Evolutionary conservation across 305 asterid genomes (phyloP), one percentile per base, ranked within the genome.

Genomic region (Andrographis paniculata): DNA sequence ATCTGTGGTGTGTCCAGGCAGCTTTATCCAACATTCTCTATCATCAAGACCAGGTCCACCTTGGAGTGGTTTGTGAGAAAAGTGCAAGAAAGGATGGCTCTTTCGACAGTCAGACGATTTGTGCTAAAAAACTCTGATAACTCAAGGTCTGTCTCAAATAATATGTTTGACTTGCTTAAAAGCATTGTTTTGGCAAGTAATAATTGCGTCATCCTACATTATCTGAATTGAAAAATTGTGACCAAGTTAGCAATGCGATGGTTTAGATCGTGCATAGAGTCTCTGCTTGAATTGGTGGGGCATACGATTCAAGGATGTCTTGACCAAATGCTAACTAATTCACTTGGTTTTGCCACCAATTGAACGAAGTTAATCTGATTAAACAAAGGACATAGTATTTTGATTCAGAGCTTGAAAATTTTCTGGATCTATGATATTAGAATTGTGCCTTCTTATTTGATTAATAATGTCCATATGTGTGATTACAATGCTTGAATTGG

Each of bases 11-110:
- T 36, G 71, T 68, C 67, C 77, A 77, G 91, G 61, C 76, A 74
- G 49, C 71, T 50, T 50, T 58, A 52, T 69, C 63, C 77, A 21
- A 59, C 71, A 23, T 38, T 62, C 55, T 48, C 75, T 56, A 72
- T 55, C 58, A 61, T 53, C 17, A 73, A 70, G 58, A 50, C 59
- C 55, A 70, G 76, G 55, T 68, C 76, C 65, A 64, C 73, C 17
- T 69, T 91, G 70, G 89, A 80, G 82, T 71, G 83, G 84, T 69
- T 91, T 18, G 78, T 86, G 52, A 77, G 84, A 75, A 75, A 74
- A 64, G 88, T 91, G 59, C 95, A 83, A 67, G 84, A 78, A 42
- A 80, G 84, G 62, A 76, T 91, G 45, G 67, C 71, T 52, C 72
- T 82, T 49, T 66, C 79, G 69, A 74, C 94, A 5, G 57, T 86